These are phyloP conservation scores for Populus pruinosa DNA, from an alignment of 345 rosid species.

Conservation along the genomic window DNA sequence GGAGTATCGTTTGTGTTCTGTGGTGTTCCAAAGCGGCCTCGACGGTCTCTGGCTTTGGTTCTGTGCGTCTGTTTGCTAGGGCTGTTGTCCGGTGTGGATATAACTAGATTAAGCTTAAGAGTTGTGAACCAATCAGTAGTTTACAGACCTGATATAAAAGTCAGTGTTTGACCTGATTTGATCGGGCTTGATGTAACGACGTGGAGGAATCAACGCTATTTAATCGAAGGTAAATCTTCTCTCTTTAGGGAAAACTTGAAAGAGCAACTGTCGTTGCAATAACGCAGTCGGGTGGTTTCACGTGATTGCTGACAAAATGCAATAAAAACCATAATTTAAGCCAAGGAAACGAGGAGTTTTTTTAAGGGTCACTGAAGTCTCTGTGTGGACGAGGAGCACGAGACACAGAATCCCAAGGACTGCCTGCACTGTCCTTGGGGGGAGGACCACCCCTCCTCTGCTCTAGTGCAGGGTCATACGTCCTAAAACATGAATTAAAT, in stretches of 20 bases:
- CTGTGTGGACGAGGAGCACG: neutral
- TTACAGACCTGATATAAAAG: neutral
- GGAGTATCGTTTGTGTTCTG: neutral
- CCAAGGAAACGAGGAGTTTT: neutral
- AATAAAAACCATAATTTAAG: neutral
- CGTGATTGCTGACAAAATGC: neutral
- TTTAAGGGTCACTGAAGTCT: neutral
- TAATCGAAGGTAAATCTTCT: neutral
- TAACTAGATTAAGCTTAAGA: neutral
- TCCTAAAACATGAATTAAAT: neutral
- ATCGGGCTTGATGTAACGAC: neutral
- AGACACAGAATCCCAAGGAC: slow-evolving; percentile 21
- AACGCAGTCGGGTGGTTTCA: neutral
- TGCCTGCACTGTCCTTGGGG: neutral
- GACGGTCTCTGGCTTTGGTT: neutral
- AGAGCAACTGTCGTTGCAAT: neutral
- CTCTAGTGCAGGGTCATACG: neutral
- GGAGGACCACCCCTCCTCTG: neutral
- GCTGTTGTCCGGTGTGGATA: neutral
- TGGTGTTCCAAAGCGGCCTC: neutral
- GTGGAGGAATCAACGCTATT: neutral
- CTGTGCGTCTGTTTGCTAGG: neutral
- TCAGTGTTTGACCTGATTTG: neutral
- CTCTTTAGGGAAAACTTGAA: neutral
- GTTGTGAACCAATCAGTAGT: neutral